phyloP scores from a whole-genome alignment of 148 eudicot genomes.

The Oxyria digyna region DNA sequence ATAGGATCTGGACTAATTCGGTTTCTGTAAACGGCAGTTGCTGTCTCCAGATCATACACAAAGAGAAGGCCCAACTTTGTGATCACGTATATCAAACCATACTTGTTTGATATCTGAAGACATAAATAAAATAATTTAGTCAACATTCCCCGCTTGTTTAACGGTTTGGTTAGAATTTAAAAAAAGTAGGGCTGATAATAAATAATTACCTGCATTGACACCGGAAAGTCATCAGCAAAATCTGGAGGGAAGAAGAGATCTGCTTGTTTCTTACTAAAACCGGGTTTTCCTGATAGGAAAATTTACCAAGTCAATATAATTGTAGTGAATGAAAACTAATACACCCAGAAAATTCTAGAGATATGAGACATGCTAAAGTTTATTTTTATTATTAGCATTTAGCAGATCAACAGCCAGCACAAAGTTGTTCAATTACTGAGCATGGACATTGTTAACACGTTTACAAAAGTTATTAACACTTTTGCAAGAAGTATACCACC shows the following conservation, averaged over 20 bases:
- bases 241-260: constrained; percentile 79
- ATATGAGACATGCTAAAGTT: background rate
- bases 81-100: constrained; percentile 56
- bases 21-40: constrained; percentile 68
- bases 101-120: constrained; percentile 66
- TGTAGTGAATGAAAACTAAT: background rate
- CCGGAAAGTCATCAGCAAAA: constrained; percentile 72
- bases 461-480: background rate
- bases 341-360: background rate
- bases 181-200: background rate
- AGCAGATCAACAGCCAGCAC: background rate
- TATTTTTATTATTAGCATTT: background rate
- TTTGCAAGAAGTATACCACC: background rate
- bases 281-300: constrained; percentile 34
- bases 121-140: background rate
- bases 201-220: constrained; percentile 58
- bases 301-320: constrained; percentile 1
- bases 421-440: background rate
- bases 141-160: background rate
- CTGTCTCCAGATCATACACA: constrained; percentile 69
- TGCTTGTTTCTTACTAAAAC: constrained; percentile 64
- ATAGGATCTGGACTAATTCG: constrained; percentile 78
- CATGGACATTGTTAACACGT: background rate
- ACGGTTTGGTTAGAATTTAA: background rate
- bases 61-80: constrained; percentile 76